phyloP scores from a whole-genome alignment of 208 protist species.

The Sergeia podlipaevii region DNA sequence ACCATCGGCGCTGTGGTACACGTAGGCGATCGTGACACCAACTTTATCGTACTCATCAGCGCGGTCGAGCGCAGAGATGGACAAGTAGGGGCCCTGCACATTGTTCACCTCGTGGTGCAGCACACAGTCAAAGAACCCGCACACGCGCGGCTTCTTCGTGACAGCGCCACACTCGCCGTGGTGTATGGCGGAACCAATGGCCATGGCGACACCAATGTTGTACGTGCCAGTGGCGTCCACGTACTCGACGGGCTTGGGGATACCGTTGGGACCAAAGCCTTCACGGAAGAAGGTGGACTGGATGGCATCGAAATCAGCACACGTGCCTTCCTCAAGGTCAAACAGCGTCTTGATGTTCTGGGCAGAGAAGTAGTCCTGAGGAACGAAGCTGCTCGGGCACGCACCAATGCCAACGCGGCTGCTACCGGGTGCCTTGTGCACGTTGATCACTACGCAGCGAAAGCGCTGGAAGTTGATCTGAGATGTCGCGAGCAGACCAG shows the following conservation, averaged over 20 bases:
- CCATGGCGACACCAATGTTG: constrained; percentile 90
- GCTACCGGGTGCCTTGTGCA: constrained; percentile 89
- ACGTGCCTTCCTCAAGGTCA: constrained; percentile 59
- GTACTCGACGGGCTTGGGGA: constrained; percentile 74
- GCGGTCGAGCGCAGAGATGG: constrained; percentile 90
- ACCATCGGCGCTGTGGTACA: constrained; percentile 72
- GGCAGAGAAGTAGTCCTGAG: constrained; percentile 87
- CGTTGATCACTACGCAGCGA: constrained; percentile 80
- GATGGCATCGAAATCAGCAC: constrained; percentile 84
- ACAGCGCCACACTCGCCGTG: constrained; percentile 90
- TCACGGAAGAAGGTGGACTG: constrained; percentile 60
- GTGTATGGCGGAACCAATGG: constrained; percentile 65
- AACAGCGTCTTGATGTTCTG: constrained; percentile 77
- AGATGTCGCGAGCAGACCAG: constrained; percentile 72
- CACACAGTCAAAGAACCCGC: constrained; percentile 92
- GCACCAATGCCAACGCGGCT: constrained; percentile 91
- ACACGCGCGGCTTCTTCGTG: constrained; percentile 87
- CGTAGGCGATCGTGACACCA: constrained; percentile 86
- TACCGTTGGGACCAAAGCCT: constrained; percentile 71
- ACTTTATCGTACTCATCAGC: constrained; percentile 90
- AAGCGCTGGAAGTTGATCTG: constrained; percentile 87
- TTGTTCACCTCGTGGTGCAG: constrained; percentile 88
- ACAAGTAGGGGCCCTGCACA: constrained; percentile 88
- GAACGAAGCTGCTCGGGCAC: constrained; percentile 84
- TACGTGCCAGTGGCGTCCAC: constrained; percentile 71